Percentiles rank a stretch among this genome's conserved stretches.
These are phyloP conservation scores for Dianthus caryophyllus DNA, from an alignment of 148 eudicot species.

Conservation along the genomic window DNA sequence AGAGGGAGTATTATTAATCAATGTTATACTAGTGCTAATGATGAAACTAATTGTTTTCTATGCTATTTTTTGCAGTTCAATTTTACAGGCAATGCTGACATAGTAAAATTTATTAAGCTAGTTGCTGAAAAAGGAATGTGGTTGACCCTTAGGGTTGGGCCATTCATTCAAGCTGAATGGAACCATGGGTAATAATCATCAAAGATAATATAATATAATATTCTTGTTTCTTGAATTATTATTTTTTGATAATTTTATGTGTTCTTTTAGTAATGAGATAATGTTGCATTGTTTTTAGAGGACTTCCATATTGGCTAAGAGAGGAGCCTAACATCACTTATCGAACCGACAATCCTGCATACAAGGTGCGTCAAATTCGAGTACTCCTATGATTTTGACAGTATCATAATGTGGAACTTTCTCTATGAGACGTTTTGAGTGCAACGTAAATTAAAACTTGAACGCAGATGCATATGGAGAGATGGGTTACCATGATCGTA, in stretches of 20 bases:
- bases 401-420: no score
- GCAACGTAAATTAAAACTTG: neutral
- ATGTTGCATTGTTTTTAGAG: slow-evolving; percentile 38
- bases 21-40: no score
- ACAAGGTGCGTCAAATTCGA: slow-evolving; percentile 54
- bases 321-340: slow-evolving; percentile 54
- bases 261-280: neutral
- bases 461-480: slow-evolving; percentile 57
- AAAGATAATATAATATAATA: neutral
- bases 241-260: no score
- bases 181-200: slow-evolving; percentile 52
- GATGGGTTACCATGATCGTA: slow-evolving; percentile 60
- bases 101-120: slow-evolving; percentile 62
- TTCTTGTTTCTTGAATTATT: no score
- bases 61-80: slow-evolving; percentile 40
- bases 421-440: no score
- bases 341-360: slow-evolving; percentile 65
- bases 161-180: slow-evolving; percentile 91
- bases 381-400: neutral
- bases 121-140: slow-evolving; percentile 53
- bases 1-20: neutral
- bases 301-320: slow-evolving; percentile 81
- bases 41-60: no score
- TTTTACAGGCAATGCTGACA: slow-evolving; percentile 51
- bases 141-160: slow-evolving; percentile 64